These are phyloP conservation scores for Haplosporangium sp. DNA, from an alignment of 371 early-diverging fungal species.

Conservation along the genomic window DNA sequence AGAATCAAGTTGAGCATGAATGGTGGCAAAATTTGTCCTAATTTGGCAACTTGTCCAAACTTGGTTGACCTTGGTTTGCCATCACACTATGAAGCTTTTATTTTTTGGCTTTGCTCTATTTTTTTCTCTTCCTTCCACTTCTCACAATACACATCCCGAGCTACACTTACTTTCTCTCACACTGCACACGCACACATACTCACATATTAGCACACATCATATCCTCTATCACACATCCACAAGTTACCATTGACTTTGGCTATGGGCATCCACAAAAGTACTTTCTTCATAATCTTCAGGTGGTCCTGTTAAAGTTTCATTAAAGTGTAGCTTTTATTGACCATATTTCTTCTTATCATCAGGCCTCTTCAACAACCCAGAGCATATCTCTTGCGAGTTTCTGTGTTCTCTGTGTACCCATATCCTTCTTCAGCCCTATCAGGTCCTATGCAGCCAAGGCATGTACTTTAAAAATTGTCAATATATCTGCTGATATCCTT, in stretches of 20 bases:
- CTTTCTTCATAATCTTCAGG: not conserved
- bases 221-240: too few relatives aligned
- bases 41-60: too few relatives aligned
- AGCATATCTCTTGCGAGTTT: slow-evolving; percentile 18
- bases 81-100: not conserved
- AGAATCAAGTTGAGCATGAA: too few relatives aligned
- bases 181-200: not conserved
- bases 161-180: not conserved
- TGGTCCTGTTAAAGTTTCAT: not conserved
- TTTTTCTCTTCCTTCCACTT: not conserved
- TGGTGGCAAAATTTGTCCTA: too few relatives aligned
- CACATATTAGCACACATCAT: not conserved
- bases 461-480: not conserved
- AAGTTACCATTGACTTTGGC: too few relatives aligned
- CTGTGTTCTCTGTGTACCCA: slow-evolving; percentile 30
- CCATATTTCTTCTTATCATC: not conserved
- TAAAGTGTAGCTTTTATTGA: not conserved
- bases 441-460: slow-evolving; percentile 39
- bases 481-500: not conserved
- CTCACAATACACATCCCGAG: not conserved
- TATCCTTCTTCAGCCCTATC: slow-evolving; percentile 34
- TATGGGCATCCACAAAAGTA: slow-evolving; percentile 41
- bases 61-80: not conserved
- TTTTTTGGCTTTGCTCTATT: not conserved
- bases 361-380: slow-evolving; percentile 28